Percentiles rank a stretch among this genome's conserved stretches.
These are phyloP conservation scores for Clausena lansium DNA, from an alignment of 345 rosid genomes.

Conservation along the genomic window DNA sequence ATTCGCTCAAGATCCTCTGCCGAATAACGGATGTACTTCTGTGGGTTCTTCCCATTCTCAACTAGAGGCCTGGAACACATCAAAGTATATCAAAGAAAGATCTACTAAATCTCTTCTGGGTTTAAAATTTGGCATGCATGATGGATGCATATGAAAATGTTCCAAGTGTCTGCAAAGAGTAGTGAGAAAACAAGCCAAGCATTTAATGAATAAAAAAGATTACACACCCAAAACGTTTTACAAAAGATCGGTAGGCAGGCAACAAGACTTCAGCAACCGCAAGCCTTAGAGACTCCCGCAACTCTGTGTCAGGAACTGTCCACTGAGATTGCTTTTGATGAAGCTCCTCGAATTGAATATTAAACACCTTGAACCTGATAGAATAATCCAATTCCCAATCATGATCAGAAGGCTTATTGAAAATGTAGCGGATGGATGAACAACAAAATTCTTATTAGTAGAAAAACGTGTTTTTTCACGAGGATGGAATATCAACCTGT, in stretches of 20 bases:
- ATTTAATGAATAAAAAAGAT: constrained; percentile 38
- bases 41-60: constrained; percentile 79
- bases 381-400: constrained; percentile 14
- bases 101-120: not conserved
- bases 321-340: constrained; percentile 97
- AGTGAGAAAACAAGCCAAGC: constrained; percentile 53
- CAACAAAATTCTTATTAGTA: not conserved
- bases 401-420: constrained; percentile 9
- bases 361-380: constrained; percentile 86
- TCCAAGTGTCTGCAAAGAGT: not conserved
- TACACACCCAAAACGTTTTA: constrained; percentile 83
- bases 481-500: constrained; percentile 47
- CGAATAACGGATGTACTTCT: constrained; percentile 74
- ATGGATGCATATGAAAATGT: not conserved
- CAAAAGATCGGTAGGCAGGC: constrained; percentile 93
- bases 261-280: constrained; percentile 97
- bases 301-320: constrained; percentile 96
- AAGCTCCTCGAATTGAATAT: constrained; percentile 91
- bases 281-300: constrained; percentile 92
- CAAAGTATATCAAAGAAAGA: not conserved
- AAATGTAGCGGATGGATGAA: not conserved
- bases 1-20: constrained; percentile 93
- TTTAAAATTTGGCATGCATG: not conserved
- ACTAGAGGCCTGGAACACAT: constrained; percentile 67
- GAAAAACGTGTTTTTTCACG: not conserved